These are phyloP conservation scores for Pseudogymnoascus destructans DNA, from an alignment of 2,329 filamentous ascomycete species.

Conservation along the genomic window DNA sequence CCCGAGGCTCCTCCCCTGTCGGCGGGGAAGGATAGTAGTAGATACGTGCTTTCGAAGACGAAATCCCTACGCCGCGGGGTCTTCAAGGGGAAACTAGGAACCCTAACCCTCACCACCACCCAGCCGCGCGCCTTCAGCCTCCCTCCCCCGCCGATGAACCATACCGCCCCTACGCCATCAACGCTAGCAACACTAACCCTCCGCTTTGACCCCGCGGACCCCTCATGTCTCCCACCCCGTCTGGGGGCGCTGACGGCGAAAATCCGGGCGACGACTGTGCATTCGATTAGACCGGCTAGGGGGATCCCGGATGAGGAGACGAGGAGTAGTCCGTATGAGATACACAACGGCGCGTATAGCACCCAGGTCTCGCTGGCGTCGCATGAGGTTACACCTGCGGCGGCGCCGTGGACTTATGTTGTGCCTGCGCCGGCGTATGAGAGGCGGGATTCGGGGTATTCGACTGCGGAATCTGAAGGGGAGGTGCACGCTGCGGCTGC, in stretches of 20 bases:
- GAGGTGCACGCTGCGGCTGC: not conserved
- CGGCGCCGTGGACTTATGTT: slow-evolving; percentile 24
- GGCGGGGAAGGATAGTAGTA: slow-evolving; percentile 15
- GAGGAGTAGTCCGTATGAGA: slow-evolving; percentile 17
- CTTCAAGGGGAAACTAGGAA: slow-evolving; percentile 26
- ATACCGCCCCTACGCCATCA: slow-evolving; percentile 11
- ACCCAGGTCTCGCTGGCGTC: slow-evolving; percentile 21
- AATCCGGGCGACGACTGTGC: slow-evolving; percentile 23
- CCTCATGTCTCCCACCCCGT: slow-evolving; percentile 20
- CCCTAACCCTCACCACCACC: slow-evolving; percentile 22
- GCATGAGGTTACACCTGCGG: slow-evolving; percentile 19
- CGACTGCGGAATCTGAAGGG: slow-evolving; percentile 12
- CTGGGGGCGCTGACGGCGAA: slow-evolving; percentile 23
- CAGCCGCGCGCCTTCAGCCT: slow-evolving; percentile 24
- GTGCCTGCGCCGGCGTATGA: slow-evolving; percentile 15
- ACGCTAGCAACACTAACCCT: slow-evolving; percentile 24
- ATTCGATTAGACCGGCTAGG: slow-evolving; percentile 16
- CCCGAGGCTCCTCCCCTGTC: slow-evolving; percentile 23
- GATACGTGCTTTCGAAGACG: slow-evolving; percentile 20
- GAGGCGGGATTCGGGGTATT: slow-evolving; percentile 21
- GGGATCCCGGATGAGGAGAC: slow-evolving; percentile 17
- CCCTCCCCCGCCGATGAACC: slow-evolving; percentile 7
- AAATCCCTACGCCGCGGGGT: slow-evolving; percentile 24
- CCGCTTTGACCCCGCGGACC: slow-evolving; percentile 22
- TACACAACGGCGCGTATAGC: slow-evolving; percentile 19